These are phyloP conservation scores for Zygoascus biomembranicola DNA, from an alignment of 805 yeast genomes.

Conservation along the genomic window DNA sequence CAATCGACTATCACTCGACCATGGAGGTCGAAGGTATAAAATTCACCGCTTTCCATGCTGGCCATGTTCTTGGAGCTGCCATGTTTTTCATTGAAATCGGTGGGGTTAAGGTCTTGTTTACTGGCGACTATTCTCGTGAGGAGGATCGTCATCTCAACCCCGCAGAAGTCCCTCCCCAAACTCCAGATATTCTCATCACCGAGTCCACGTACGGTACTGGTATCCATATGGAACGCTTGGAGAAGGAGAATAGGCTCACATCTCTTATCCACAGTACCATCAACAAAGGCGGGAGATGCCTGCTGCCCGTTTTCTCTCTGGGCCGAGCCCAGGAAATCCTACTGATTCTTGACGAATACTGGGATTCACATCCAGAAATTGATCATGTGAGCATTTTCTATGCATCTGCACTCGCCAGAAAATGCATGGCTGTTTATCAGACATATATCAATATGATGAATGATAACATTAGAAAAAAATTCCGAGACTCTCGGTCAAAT, in stretches of 20 bases:
- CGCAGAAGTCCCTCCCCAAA: conserved; percentile 78
- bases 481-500: conserved; percentile 69
- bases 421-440: conserved; percentile 96
- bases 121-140: conserved; percentile 96
- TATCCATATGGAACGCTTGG: conserved; percentile 83
- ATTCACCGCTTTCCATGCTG: conserved; percentile 98
- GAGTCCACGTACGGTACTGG: conserved; percentile 98
- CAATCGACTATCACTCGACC: conserved; percentile 93
- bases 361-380: conserved; percentile 77
- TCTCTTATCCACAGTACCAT: conserved; percentile 77
- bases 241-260: conserved; percentile 75
- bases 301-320: conserved; percentile 90
- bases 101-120: conserved; percentile 77
- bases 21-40: conserved; percentile 89
- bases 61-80: conserved; percentile 99
- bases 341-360: conserved; percentile 86
- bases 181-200: conserved; percentile 85
- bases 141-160: conserved; percentile 90
- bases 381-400: conserved; percentile 77
- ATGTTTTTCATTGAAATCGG: conserved; percentile 95
- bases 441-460: conserved; percentile 97
- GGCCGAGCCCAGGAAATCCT: conserved; percentile 95
- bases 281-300: conserved; percentile 80
- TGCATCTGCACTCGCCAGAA: conserved; percentile 88
- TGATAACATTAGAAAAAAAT: conserved; percentile 69